These are phyloP conservation scores for Fusarium sp. DNA, from an alignment of 2,329 filamentous ascomycete species.

Conservation along the genomic window DNA sequence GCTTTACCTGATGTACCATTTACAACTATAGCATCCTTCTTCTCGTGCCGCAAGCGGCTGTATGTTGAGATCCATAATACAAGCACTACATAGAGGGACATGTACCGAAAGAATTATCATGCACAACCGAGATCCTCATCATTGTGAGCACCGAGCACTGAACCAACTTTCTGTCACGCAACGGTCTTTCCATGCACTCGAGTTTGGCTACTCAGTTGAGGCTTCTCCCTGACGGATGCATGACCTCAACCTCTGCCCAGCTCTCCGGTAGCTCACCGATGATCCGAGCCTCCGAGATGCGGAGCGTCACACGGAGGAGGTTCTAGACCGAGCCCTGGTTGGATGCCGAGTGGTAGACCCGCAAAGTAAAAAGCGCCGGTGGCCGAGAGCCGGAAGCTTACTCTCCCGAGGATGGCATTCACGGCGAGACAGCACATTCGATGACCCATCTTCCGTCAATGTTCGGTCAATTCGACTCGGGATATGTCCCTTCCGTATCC, in stretches of 20 bases:
- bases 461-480: background rate
- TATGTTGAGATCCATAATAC: background rate
- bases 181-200: background rate
- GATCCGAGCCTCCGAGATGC: slow-evolving; percentile 2
- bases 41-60: background rate
- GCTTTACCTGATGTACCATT: background rate
- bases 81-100: background rate
- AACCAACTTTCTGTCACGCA: background rate
- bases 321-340: background rate
- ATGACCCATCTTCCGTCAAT: background rate
- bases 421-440: background rate
- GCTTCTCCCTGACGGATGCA: slow-evolving; percentile 3
- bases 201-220: slow-evolving; percentile 1
- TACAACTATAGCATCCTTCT: background rate
- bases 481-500: background rate
- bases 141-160: background rate
- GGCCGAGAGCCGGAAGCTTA: background rate
- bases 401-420: background rate
- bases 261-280: background rate
- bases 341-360: background rate
- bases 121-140: background rate
- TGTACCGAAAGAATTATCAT: background rate
- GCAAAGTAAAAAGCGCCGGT: background rate
- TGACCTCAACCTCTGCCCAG: background rate
- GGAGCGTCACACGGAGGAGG: background rate